phyloP scores from a whole-genome alignment of 148 eudicot genomes.

The Vaccinium darrowii region DNA sequence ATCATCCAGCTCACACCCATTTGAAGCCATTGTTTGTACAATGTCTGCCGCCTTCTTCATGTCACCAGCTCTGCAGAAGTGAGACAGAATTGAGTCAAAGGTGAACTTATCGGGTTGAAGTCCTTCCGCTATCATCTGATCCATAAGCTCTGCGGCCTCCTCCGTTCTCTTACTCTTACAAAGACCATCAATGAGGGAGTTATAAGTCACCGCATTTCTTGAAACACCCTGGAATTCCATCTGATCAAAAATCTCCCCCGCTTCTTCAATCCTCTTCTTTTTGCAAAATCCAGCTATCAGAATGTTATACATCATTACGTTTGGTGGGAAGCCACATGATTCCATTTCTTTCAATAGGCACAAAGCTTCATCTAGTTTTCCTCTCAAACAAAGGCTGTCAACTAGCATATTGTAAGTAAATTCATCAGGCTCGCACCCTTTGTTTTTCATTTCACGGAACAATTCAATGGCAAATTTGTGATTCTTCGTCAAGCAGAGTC shows the following conservation, averaged over 20 bases:
- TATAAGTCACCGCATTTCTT: slow-evolving; percentile 69
- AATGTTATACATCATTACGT: slow-evolving; percentile 71
- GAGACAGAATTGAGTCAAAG: slow-evolving; percentile 72
- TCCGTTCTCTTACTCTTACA: slow-evolving; percentile 63
- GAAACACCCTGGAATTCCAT: slow-evolving; percentile 93
- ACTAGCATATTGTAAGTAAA: slow-evolving; percentile 86
- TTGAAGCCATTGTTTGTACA: slow-evolving; percentile 84
- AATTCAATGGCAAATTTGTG: slow-evolving; percentile 60
- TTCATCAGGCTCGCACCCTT: slow-evolving; percentile 89
- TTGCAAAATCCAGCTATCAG: slow-evolving; percentile 85
- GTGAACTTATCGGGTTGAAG: slow-evolving; percentile 86
- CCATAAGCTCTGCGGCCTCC: slow-evolving; percentile 83
- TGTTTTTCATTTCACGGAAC: slow-evolving; percentile 70
- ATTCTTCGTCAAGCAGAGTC: slow-evolving; percentile 70
- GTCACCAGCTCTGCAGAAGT: slow-evolving; percentile 79
- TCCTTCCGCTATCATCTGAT: slow-evolving; percentile 97
- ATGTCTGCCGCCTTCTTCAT: slow-evolving; percentile 88
- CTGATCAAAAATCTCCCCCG: slow-evolving; percentile 90
- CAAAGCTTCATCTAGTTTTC: slow-evolving; percentile 66
- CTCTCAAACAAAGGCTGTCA: slow-evolving; percentile 68
- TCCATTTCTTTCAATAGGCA: slow-evolving; percentile 85
- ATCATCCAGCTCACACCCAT: slow-evolving; percentile 89
- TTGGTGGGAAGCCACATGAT: slow-evolving; percentile 76
- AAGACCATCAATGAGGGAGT: slow-evolving; percentile 84
- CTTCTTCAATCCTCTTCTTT: slow-evolving; percentile 75